Base-by-base conservation (phyloP, 176 grass and related monocot species). In the Tuctoria greenei region DNA sequence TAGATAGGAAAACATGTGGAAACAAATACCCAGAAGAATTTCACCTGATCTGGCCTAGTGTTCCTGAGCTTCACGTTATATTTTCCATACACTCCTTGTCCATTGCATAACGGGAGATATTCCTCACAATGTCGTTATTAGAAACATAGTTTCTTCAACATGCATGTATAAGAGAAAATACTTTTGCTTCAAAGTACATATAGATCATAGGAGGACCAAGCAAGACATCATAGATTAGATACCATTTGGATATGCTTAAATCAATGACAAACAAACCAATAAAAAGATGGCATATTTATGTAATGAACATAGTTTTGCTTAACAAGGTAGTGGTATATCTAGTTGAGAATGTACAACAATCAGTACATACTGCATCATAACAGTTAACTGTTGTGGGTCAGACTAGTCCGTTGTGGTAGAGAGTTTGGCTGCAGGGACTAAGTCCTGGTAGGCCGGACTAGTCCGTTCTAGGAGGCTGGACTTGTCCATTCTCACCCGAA, bases 321-420 rank as follows among this genome's bases (percentile, higher is more conserved):
- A 5, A 86, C 70, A 67, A 91, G 84, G 80, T 86, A 89, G 67
- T 76, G 80, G 51, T 88, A 95, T 28, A 91, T 66, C 83, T 80
- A 91, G 74, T 89, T 91, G 52, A 89, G 64, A 54, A 91, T 95
- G 70, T 95, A 91, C n/a, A n/a, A n/a, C n/a, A n/a, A n/a, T n/a
- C n/a, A n/a, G n/a, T n/a, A n/a, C n/a, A n/a, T n/a, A n/a, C n/a
- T n/a, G n/a, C n/a, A n/a, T n/a, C n/a, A n/a, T n/a, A n/a, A n/a
- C n/a, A n/a, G n/a, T n/a, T n/a, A n/a, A n/a, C n/a, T n/a, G n/a
- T n/a, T n/a, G n/a, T n/a, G n/a, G n/a, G n/a, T n/a, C n/a, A n/a
- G n/a, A n/a, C n/a, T n/a, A n/a, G n/a, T n/a, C n/a, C n/a, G n/a
- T n/a, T n/a, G n/a, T n/a, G n/a, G n/a, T n/a, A n/a, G n/a, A n/a